Evolutionary conservation across 2,329 filamentous ascomycete species (phyloP), one percentile per base, ranked within the genome.

Genomic region (Didymella segeticola): DNA sequence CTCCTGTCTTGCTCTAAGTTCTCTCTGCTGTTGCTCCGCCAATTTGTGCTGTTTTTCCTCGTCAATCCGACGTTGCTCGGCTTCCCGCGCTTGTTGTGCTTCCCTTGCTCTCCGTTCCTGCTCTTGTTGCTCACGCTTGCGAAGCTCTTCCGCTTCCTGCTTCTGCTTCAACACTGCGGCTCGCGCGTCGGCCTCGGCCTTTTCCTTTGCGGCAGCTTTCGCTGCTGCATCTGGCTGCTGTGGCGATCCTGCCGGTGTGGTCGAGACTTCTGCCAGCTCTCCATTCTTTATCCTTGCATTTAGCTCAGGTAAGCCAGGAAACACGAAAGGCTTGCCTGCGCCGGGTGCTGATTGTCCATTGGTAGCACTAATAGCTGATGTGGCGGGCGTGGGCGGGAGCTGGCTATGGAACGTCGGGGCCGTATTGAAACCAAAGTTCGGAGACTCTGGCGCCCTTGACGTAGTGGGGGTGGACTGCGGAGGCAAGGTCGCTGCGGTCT

Each of bases 1-100:
- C 17, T 67, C 62, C 29, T 68, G 62, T 20, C 43, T 59, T 5
- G 54, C 61, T 15, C 47, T 49, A 2, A 58, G 56, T 37, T 62
- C 56, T 41, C 43, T 48, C 19, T 59, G 51, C 22, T 62, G 60
- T n/a, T 57, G 55, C 45, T 63, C 46, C 11, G 54, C 43, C 23
- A 48, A 43, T 11, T 50, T 54, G 20, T 48, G 50, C 26, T 65
- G 53, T 11, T 41, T 49, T 29, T 66, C 60, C 22, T 62, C 58
- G 38, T 61, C 48, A 10, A 53, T 51, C 2, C 56, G 60, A 2
- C 60, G 63, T 43, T 57, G 56, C 41, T 64, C 62, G 3, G 60
- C 55, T 47, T 61, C 60, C 34, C 63, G 59, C 10, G 59, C 63
- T 49, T 54, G 59, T 20, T 60, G 56, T 15, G 34, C 50, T 38